Evolutionary conservation across 2,329 filamentous ascomycete genomes (phyloP).

Genomic region (Triangularia verruculosa): DNA sequence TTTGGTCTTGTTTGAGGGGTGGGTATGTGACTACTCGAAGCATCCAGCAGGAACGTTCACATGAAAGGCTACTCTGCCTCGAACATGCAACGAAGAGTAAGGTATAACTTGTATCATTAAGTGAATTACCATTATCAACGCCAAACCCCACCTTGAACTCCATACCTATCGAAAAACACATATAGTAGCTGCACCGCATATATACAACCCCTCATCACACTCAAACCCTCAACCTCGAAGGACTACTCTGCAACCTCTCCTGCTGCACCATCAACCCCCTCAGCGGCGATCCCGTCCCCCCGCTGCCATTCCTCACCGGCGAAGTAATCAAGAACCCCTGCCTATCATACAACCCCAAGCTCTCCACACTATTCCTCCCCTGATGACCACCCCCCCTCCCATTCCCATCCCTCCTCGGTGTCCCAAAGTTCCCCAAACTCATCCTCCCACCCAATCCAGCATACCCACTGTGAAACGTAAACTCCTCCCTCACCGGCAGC

Average conservation of each 20-base stretch:
- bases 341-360: conserved; percentile 43
- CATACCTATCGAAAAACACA: not conserved
- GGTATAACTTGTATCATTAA: not conserved
- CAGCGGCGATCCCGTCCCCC: conserved; percentile 1
- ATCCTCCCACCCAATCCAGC: conserved; percentile 5
- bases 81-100: not conserved
- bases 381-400: conserved; percentile 20
- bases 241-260: not conserved
- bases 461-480: conserved; percentile 16
- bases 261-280: conserved; percentile 9
- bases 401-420: conserved; percentile 9
- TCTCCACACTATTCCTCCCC: conserved; percentile 32
- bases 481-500: conserved; percentile 14
- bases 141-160: not conserved
- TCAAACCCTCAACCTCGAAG: not conserved
- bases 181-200: not conserved
- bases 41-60: too few relatives aligned
- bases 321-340: conserved; percentile 46
- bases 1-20: too few relatives aligned
- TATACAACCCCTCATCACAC: not conserved
- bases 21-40: too few relatives aligned
- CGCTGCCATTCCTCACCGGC: conserved; percentile 33
- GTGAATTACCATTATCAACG: not conserved
- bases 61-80: too few relatives aligned
- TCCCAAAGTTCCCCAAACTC: conserved; percentile 10